These are phyloP conservation scores for Podaxis sp. DNA, from an alignment of 768 basidiomycete genomes.

Conservation along the genomic window DNA sequence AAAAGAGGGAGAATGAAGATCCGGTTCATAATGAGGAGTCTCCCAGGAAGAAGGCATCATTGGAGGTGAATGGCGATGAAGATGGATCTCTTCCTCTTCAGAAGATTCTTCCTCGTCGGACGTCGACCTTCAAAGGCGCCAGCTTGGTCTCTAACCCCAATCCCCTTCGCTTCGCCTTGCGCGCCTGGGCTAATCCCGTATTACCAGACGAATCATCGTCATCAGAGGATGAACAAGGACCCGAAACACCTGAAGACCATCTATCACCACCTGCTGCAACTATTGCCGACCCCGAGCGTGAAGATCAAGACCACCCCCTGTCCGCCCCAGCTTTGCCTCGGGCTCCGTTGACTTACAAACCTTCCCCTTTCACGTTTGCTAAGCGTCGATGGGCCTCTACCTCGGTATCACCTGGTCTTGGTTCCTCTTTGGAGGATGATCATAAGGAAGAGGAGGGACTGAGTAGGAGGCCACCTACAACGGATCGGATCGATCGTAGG, in stretches of 20 bases:
- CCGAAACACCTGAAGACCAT: constrained; percentile 60
- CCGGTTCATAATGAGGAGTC: constrained; percentile 33
- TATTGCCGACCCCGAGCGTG: constrained; percentile 21
- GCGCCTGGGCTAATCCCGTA: constrained; percentile 54
- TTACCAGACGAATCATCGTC: constrained; percentile 42
- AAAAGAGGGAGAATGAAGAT: constrained; percentile 34
- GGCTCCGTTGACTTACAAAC: constrained; percentile 53
- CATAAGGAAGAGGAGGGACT: constrained; percentile 2
- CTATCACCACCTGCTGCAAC: constrained; percentile 40
- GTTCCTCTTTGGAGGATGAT: neutral
- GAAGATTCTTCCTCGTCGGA: constrained; percentile 40
- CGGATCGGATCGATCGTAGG: constrained; percentile 3
- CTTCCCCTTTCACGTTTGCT: constrained; percentile 64
- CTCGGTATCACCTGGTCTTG: neutral
- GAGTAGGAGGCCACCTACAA: neutral
- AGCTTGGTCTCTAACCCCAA: constrained; percentile 58
- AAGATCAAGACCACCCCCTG: constrained; percentile 19
- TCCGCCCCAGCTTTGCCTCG: constrained; percentile 28
- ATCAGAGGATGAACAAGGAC: constrained; percentile 50
- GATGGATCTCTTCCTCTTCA: constrained; percentile 27
- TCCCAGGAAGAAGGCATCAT: constrained; percentile 31
- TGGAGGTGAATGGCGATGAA: constrained; percentile 21
- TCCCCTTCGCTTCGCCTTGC: constrained; percentile 57
- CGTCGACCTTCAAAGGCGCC: constrained; percentile 43
- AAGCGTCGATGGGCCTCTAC: constrained; percentile 53